Conservation (phyloP, 495 filamentous ascomycete genomes). For the Tuber borchii region DNA sequence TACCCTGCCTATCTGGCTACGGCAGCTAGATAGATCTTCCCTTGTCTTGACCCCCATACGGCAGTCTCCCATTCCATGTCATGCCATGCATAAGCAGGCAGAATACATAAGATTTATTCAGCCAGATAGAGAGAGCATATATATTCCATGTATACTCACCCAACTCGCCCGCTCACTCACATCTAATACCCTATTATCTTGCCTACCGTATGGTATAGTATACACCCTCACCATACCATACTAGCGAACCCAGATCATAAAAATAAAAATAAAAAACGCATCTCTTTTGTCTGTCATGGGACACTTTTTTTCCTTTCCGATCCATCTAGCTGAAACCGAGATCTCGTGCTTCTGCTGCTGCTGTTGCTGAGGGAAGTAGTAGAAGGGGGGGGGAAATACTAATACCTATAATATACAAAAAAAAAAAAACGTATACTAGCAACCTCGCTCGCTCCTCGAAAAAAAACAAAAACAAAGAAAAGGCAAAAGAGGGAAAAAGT, state of each 20-base stretch:
- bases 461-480: slow-evolving; percentile 22
- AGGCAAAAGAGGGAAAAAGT: slow-evolving; percentile 18
- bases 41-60: background rate
- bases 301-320: background rate
- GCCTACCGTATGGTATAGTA: background rate
- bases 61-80: slow-evolving; percentile 1
- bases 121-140: slow-evolving; percentile 5
- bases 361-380: slow-evolving; percentile 8
- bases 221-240: background rate
- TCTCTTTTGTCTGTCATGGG: background rate
- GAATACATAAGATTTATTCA: background rate
- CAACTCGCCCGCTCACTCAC: background rate
- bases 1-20: background rate
- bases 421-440: slow-evolving; percentile 17
- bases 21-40: background rate
- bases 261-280: slow-evolving; percentile 1
- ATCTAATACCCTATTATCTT: background rate
- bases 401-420: slow-evolving; percentile 36
- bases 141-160: background rate
- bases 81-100: background rate
- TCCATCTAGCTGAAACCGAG: background rate
- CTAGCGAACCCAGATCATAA: background rate
- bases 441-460: slow-evolving; percentile 24
- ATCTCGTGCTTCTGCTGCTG: slow-evolving; percentile 1
- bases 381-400: slow-evolving; percentile 22